Evolutionary conservation across 176 grass and related monocot genomes (phyloP).

Genomic region (Puccinellia tenuiflora): DNA sequence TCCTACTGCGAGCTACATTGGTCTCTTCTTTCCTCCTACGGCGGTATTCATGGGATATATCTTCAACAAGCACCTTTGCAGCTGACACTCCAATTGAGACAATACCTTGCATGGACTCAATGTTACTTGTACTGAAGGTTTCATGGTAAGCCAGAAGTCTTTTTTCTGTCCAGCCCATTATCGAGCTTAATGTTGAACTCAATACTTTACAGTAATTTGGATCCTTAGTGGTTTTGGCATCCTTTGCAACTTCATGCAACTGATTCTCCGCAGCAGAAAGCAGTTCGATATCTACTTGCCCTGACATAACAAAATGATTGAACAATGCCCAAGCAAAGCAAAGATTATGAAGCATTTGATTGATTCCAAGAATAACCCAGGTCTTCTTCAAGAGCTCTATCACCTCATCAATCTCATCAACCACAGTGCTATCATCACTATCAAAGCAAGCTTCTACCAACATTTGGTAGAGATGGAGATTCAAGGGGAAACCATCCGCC

Average conservation of each 20-base stretch:
- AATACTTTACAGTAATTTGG: constrained; percentile 90
- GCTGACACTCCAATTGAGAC: constrained; percentile 86
- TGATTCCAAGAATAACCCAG: constrained; percentile 86
- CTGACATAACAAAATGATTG: constrained; percentile 68
- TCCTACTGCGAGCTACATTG: constrained; percentile 79
- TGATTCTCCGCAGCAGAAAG: constrained; percentile 82
- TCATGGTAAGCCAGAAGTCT: constrained; percentile 98
- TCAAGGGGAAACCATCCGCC: constrained; percentile 93
- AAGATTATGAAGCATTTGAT: constrained; percentile 87
- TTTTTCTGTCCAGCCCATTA: constrained; percentile 97
- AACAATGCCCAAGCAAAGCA: constrained; percentile 98
- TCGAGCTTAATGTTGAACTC: constrained; percentile 83
- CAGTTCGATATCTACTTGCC: constrained; percentile 83
- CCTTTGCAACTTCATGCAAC: constrained; percentile 80
- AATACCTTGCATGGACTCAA: constrained; percentile 93
- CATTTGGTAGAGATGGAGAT: constrained; percentile 92
- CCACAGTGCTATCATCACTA: constrained; percentile 70
- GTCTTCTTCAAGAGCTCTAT: constrained; percentile 97
- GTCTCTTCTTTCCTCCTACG: constrained; percentile 88
- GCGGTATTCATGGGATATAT: constrained; percentile 96
- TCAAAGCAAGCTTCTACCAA: constrained; percentile 96
- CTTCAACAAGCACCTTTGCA: constrained; percentile 92
- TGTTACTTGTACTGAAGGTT: constrained; percentile 81
- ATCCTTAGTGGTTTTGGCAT: constrained; percentile 90
- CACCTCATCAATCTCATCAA: constrained; percentile 96